These are phyloP conservation scores for Odontarrhena argentea DNA, from an alignment of 345 rosid species.

Conservation along the genomic window DNA sequence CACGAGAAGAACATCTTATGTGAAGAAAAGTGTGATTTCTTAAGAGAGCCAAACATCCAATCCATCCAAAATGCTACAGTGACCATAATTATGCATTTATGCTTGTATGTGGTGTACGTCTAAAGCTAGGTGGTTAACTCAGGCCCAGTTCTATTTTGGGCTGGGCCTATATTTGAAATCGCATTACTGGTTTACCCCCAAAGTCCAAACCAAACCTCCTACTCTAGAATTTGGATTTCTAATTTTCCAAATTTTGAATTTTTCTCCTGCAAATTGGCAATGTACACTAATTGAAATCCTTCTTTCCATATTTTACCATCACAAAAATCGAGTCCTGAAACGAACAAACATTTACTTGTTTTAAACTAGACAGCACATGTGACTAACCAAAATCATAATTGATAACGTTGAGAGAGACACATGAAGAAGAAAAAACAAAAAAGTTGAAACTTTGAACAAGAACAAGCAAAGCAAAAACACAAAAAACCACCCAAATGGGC, in stretches of 20 bases:
- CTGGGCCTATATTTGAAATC: no score
- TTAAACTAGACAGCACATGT: slow-evolving; percentile 20
- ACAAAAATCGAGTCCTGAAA: neutral
- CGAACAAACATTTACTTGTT: slow-evolving; percentile 21
- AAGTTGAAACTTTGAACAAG: slow-evolving; percentile 21
- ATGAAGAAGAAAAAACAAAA: neutral
- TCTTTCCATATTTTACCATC: neutral
- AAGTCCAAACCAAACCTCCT: no score
- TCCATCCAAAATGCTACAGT: slow-evolving; percentile 89
- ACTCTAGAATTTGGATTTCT: neutral
- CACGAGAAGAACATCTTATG: slow-evolving; percentile 25
- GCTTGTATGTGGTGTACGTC: no score
- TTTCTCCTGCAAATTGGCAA: slow-evolving; percentile 7
- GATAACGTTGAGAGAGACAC: slow-evolving; percentile 5
- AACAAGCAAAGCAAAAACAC: neutral
- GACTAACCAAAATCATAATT: neutral
- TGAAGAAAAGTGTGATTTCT: neutral
- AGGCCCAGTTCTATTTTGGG: no score
- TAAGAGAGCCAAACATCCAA: slow-evolving; percentile 86
- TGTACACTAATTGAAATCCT: neutral
- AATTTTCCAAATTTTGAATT: neutral
- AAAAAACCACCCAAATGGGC: neutral
- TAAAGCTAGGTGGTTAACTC: no score
- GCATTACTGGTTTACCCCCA: no score
- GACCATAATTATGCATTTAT: slow-evolving; percentile 95